Base-by-base conservation (phyloP, 148 eudicot species). In the Vaccinium darrowii region DNA sequence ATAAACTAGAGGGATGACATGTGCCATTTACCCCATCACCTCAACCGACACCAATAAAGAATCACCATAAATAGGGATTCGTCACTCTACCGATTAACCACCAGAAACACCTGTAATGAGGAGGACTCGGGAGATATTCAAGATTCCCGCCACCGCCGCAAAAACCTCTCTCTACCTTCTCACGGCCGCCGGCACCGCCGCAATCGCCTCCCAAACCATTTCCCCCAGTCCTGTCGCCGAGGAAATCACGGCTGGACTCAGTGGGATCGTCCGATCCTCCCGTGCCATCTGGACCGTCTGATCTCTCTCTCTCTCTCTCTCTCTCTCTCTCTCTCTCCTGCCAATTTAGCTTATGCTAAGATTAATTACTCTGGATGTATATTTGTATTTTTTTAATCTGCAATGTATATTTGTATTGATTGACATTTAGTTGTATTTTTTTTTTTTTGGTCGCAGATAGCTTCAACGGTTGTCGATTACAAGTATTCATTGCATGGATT, bases 401-500 rank as follows among this genome's bases (percentile, higher is more conserved):
- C 0, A 43, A 43, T 4, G 47, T 43, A 43, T 5, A 43, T 43
- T 43, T 43, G 3, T 30, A 4, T 52, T 74, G 65, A 83, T 10
- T 11, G 63, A 23, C 11, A 7, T 62, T 43, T 39, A 51, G 72
- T 50, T 81, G 2, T 1, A 8, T 4, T 3, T 39, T 47, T 67
- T 3, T 39, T 47, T 67, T 18, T 53, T 52, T 39, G 84, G 81
- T 36, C 39, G 4, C 85, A 95, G 98, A 91, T 95, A 82, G 88
- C 90, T 91, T 87, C 92, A 0, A 90, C 87, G 86, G 92, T 89
- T 11, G 84, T 90, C 80, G 98, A 95, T 86, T 95, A 95, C 90
- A 95, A 94, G 88, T 94, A 91, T 81, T 92, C 98, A 36, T 82
- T 95, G 85, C 89, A 43, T 49, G 94, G 95, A n/a, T 43, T 95